Evolutionary conservation across 202 grass and related monocot species (phyloP).

Genomic region (Tripidium arundinaceum): DNA sequence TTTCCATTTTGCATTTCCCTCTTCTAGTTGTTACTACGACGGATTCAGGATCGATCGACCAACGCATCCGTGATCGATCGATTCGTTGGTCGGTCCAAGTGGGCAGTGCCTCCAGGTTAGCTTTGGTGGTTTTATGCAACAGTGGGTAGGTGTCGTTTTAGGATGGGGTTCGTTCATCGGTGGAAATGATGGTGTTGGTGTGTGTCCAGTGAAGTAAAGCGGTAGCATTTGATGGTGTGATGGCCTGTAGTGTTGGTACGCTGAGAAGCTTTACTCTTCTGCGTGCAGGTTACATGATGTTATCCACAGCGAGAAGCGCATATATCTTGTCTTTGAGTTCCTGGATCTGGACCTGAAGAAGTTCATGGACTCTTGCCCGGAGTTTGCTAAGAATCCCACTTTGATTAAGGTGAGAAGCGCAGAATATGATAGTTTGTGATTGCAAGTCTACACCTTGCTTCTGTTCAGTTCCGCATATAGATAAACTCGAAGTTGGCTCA

Average conservation of each 20-base stretch:
- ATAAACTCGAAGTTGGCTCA: background rate
- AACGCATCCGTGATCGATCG: background rate
- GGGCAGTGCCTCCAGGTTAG: background rate
- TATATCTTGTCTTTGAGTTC: constrained; percentile 94
- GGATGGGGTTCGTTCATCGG: constrained; percentile 20
- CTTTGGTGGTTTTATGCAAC: constrained; percentile 35
- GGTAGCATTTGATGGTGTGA: background rate
- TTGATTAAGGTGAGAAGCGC: constrained; percentile 67
- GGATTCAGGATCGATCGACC: background rate
- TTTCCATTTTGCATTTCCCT: background rate
- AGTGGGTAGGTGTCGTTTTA: constrained; percentile 19
- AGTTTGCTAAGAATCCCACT: constrained; percentile 78
- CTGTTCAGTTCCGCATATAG: constrained; percentile 9
- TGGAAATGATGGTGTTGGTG: background rate
- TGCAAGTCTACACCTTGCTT: background rate
- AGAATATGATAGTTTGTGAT: background rate
- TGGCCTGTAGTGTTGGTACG: background rate
- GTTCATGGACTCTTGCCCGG: constrained; percentile 95
- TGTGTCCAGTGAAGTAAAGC: background rate
- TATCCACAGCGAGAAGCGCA: constrained; percentile 92
- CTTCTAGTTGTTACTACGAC: background rate
- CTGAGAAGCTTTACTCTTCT: constrained; percentile 16
- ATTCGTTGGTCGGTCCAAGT: background rate
- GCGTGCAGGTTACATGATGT: constrained; percentile 84
- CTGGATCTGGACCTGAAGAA: constrained; percentile 98